phyloP scores from a whole-genome alignment of 2,329 filamentous ascomycete species.

The Penicillium janthinellum region DNA sequence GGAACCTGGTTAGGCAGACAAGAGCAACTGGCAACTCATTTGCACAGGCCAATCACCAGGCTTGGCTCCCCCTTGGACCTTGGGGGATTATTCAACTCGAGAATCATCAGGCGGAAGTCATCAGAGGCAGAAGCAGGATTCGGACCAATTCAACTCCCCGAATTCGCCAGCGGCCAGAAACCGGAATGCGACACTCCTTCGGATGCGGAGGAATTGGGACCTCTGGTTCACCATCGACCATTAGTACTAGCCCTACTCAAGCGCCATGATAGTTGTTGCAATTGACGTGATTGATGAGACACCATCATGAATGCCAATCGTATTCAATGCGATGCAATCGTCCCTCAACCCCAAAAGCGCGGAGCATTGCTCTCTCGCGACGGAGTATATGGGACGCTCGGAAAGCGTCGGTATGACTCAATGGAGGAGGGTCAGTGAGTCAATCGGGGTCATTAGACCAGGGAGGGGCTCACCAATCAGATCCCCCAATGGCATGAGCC shows the following conservation, averaged over 20 bases:
- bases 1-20: conserved; percentile 1
- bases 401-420: conserved; percentile 6
- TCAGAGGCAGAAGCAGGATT: conserved; percentile 2
- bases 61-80: background rate
- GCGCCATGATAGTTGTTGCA: no score
- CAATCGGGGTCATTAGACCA: conserved; percentile 14
- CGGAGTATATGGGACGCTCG: background rate
- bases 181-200: background rate
- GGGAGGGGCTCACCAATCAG: background rate
- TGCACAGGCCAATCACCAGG: background rate
- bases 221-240: background rate
- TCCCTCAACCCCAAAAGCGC: background rate
- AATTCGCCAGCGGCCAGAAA: background rate
- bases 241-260: background rate
- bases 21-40: background rate
- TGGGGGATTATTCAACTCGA: background rate
- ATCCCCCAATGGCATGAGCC: background rate
- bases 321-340: background rate
- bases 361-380: background rate
- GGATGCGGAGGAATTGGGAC: background rate
- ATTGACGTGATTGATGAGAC: background rate
- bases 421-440: conserved; percentile 13
- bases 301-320: background rate
- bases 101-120: background rate
- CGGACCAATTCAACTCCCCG: background rate